These are phyloP conservation scores for Betula pendula DNA, from an alignment of 306 rosid genomes.

Conservation along the genomic window DNA sequence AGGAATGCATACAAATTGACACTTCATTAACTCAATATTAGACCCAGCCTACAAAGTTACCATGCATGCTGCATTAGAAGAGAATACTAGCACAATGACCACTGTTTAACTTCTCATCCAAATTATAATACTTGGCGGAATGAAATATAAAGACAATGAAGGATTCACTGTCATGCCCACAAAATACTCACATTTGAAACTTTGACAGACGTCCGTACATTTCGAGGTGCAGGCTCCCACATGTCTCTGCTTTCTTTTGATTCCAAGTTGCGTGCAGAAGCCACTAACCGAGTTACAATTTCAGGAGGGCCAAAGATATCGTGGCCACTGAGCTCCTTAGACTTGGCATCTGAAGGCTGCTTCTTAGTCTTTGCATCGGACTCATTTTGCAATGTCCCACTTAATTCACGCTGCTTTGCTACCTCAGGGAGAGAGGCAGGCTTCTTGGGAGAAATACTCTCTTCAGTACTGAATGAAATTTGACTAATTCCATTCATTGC, in stretches of 20 bases:
- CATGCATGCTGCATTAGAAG: background rate
- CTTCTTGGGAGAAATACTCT: constrained; percentile 62
- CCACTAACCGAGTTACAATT: constrained; percentile 51
- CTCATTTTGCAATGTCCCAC: constrained; percentile 69
- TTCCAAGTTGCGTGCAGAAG: constrained; percentile 46
- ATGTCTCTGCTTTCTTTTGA: constrained; percentile 46
- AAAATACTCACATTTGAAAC: constrained; percentile 85
- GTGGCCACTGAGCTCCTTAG: constrained; percentile 79
- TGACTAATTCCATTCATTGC: constrained; percentile 68
- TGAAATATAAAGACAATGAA: constrained; percentile 1
- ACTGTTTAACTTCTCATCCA: constrained; percentile 8
- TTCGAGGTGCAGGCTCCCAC: constrained; percentile 50
- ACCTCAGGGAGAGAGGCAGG: constrained; percentile 69
- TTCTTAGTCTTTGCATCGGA: constrained; percentile 48
- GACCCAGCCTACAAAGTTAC: background rate
- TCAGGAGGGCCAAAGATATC: constrained; percentile 86
- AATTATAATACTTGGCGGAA: constrained; percentile 2
- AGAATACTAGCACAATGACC: background rate
- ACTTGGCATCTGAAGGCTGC: constrained; percentile 67
- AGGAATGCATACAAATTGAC: background rate
- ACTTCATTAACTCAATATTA: background rate
- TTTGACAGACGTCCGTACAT: constrained; percentile 72
- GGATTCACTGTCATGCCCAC: constrained; percentile 2
- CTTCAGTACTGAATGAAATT: constrained; percentile 74
- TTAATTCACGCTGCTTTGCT: constrained; percentile 91